A percentile compares a stretch with the other conserved stretches of the same genome.
Evolutionary conservation across 495 filamentous ascomycete genomes (phyloP).

Genomic region (Penicillium desertorum): DNA sequence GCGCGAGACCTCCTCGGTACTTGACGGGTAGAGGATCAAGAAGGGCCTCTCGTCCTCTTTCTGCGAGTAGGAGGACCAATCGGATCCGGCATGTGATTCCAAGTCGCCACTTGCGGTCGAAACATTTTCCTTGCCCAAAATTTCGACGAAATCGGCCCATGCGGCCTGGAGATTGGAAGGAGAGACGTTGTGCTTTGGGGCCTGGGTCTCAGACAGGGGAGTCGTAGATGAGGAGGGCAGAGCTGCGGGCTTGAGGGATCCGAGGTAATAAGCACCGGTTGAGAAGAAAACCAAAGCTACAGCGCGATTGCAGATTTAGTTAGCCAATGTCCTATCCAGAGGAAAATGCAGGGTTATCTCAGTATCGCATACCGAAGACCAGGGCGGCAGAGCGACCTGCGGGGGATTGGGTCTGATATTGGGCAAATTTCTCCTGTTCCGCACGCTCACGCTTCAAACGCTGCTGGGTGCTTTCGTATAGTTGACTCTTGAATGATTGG

Average conservation of each 20-base stretch:
- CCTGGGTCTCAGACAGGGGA: constrained; percentile 57
- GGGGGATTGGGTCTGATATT: constrained; percentile 51
- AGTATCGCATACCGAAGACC: constrained; percentile 57
- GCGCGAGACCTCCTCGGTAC: constrained; percentile 55
- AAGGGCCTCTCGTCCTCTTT: constrained; percentile 49
- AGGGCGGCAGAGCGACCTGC: constrained; percentile 58
- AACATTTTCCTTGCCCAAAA: constrained; percentile 83
- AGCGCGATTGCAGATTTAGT: constrained; percentile 1
- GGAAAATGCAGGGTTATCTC: neutral
- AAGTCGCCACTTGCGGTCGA: constrained; percentile 70
- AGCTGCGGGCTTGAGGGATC: constrained; percentile 58
- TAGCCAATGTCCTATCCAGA: neutral
- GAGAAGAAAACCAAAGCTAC: constrained; percentile 60
- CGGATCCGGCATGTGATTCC: constrained; percentile 71
- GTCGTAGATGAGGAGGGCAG: constrained; percentile 69
- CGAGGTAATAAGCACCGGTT: constrained; percentile 67
- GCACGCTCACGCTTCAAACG: constrained; percentile 72
- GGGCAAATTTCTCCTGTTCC: constrained; percentile 65
- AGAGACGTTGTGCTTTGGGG: constrained; percentile 68
- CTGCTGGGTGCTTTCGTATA: constrained; percentile 79
- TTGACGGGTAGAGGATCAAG: constrained; percentile 51
- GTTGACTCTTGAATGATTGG: constrained; percentile 74
- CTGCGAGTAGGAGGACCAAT: constrained; percentile 80
- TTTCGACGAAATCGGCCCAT: constrained; percentile 84
- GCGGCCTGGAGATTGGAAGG: constrained; percentile 82